Conservation (phyloP, 1,284 basidiomycete species). For the Bondarzewia mesenterica region DNA sequence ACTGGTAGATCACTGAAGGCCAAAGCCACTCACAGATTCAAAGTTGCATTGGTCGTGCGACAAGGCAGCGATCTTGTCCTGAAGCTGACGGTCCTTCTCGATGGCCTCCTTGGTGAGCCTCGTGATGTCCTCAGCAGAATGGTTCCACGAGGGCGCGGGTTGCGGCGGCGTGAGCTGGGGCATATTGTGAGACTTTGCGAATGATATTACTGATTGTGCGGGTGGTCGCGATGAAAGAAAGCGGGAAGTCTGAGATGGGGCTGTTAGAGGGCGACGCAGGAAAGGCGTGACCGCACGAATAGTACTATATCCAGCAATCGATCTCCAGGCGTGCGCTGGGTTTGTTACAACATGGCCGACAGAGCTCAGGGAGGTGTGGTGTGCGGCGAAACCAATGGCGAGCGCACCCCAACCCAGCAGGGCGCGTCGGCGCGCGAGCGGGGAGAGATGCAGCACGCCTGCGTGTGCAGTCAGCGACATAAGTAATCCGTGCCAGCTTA, state of each 20-base stretch:
- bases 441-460: neutral
- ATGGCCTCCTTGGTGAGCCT: slow-evolving; percentile 54
- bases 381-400: slow-evolving; percentile 7
- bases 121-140: slow-evolving; percentile 54
- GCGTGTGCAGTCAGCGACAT: slow-evolving; percentile 5
- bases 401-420: slow-evolving; percentile 7
- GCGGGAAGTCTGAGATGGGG: slow-evolving; percentile 9
- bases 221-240: slow-evolving; percentile 15
- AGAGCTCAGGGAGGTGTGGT: slow-evolving; percentile 1
- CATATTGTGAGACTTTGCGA: slow-evolving; percentile 13
- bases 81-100: slow-evolving; percentile 41
- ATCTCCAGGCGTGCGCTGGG: slow-evolving; percentile 1
- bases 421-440: neutral
- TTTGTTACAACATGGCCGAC: neutral
- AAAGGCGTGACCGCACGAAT: slow-evolving; percentile 4
- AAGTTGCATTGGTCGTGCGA: slow-evolving; percentile 48
- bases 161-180: slow-evolving; percentile 52
- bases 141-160: slow-evolving; percentile 59
- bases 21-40: slow-evolving; percentile 36
- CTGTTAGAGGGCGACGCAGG: slow-evolving; percentile 1
- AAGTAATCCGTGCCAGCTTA: neutral
- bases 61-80: slow-evolving; percentile 59
- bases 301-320: slow-evolving; percentile 8
- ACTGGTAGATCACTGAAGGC: neutral
- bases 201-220: slow-evolving; percentile 6